Percentiles rank a stretch among this genome's conserved stretches.
Conservation (phyloP, 495 filamentous ascomycete species). For the Cercophora newfieldiana region DNA sequence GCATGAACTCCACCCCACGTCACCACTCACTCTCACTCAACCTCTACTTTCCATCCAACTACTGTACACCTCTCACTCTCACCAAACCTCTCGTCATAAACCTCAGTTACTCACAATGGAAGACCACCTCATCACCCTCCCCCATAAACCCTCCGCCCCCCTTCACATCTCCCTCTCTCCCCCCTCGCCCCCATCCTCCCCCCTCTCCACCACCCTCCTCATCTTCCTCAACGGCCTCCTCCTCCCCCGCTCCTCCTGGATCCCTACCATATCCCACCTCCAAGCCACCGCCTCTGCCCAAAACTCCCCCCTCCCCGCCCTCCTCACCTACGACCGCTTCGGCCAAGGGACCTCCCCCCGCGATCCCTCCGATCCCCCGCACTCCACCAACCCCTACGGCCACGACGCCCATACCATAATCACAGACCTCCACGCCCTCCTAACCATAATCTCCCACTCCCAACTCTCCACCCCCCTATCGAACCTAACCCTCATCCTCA, state of each 20-base stretch:
- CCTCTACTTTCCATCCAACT: not conserved
- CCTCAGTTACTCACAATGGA: constrained; percentile 16
- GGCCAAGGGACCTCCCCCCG: constrained; percentile 60
- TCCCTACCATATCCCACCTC: constrained; percentile 45
- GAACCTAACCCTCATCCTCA: constrained; percentile 43
- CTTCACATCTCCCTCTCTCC: constrained; percentile 21
- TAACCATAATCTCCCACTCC: constrained; percentile 38
- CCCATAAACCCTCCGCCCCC: constrained; percentile 27
- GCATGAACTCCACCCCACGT: not conserved
- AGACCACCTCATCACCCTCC: constrained; percentile 17
- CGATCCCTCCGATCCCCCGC: constrained; percentile 52
- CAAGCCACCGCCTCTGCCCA: constrained; percentile 24
- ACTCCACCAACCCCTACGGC: constrained; percentile 45
- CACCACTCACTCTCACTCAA: no score
- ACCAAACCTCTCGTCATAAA: not conserved
- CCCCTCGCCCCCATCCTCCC: constrained; percentile 7
- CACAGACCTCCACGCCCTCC: constrained; percentile 53
- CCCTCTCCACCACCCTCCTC: constrained; percentile 41
- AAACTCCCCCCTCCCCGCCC: constrained; percentile 38
- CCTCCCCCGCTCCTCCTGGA: constrained; percentile 53
- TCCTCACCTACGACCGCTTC: constrained; percentile 65
- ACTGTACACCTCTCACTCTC: no score
- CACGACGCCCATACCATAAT: constrained; percentile 54
- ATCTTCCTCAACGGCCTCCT: constrained; percentile 66
- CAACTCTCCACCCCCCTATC: constrained; percentile 1